Evolutionary conservation across 352 stramenopile species (phyloP), one percentile per base, ranked within the genome.

Genomic region (Elongisporangium undulatum): DNA sequence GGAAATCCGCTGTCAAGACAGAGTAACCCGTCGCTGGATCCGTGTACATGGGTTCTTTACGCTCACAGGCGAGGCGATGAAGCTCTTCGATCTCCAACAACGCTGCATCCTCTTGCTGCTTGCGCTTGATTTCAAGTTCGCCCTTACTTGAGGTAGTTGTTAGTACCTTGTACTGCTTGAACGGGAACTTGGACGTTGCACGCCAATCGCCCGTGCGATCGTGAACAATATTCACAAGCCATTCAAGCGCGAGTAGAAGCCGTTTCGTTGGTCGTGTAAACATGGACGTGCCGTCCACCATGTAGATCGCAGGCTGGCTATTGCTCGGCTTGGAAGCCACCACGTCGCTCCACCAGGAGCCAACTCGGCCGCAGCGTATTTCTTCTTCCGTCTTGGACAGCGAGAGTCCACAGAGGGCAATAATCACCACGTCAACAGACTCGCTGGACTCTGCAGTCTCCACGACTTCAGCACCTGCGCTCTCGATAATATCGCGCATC

Each of bases 1-100:
- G 77, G 45, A 83, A 85, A 41, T 92, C 61, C 51, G 82, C 72
- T 1, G 91, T 98, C 72, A 98, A 92, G 2, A 98, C 91, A 2
- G 66, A 82, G 64, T 96, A 97, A 4, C 88, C 89, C 0, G 87
- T 94, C 20, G 64, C 70, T 21, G 90, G 89, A 62, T 97, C 90
- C 19, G 63, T 87, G 67, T 97, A 97, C 59, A 77, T 90, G 20
- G 79, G 65, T 69, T 93, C 64, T 29, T 84, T 78, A 62, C 75
- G 69, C 19, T 51, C 19, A 55, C 87, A 96, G 26, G 90, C 90
- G 13, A 77, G 59, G 15, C 75, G 61, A 61, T 97, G 90, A 23
- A 85, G 67, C 62, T 82, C 75, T 60, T 88, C 75, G 49, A 90
- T 85, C 13, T 85, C 78, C 6, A 66, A 45, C 19, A 77, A 49